Conservation (phyloP, 257 asterid genomes). For the Sherardia arvensis region DNA sequence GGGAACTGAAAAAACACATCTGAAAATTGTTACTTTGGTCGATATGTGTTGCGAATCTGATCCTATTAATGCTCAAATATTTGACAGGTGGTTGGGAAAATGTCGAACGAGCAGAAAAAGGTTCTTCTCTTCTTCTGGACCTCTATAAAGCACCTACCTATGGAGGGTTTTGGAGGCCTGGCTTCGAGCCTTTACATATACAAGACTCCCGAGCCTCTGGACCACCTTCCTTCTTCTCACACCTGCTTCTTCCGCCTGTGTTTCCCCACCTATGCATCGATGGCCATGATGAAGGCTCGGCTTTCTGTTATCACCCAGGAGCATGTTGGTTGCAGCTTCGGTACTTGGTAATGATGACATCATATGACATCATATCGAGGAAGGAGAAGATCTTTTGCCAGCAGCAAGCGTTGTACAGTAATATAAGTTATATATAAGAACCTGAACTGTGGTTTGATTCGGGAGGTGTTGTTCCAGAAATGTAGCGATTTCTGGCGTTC, state of each 20-base stretch:
- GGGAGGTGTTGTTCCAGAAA: slow-evolving; percentile 7
- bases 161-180: slow-evolving; percentile 87
- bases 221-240: slow-evolving; percentile 85
- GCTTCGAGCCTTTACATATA: slow-evolving; percentile 70
- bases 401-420: slow-evolving; percentile 29
- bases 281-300: slow-evolving; percentile 41
- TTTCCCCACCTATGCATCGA: slow-evolving; percentile 62
- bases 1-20: neutral
- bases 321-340: slow-evolving; percentile 94
- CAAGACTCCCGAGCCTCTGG: slow-evolving; percentile 37
- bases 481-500: neutral
- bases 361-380: neutral
- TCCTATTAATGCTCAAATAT: neutral
- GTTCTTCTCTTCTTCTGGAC: slow-evolving; percentile 97
- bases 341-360: slow-evolving; percentile 52
- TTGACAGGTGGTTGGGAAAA: slow-evolving; percentile 52
- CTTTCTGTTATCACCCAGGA: slow-evolving; percentile 68
- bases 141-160: slow-evolving; percentile 71
- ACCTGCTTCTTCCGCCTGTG: slow-evolving; percentile 91
- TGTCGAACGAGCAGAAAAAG: slow-evolving; percentile 75
- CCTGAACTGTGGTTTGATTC: slow-evolving; percentile 3
- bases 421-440: slow-evolving; percentile 24
- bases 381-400: slow-evolving; percentile 14
- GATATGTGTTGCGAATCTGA: neutral
- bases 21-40: neutral